phyloP scores from a whole-genome alignment of 2,329 filamentous ascomycete genomes.

The Aspergillus sp. region DNA sequence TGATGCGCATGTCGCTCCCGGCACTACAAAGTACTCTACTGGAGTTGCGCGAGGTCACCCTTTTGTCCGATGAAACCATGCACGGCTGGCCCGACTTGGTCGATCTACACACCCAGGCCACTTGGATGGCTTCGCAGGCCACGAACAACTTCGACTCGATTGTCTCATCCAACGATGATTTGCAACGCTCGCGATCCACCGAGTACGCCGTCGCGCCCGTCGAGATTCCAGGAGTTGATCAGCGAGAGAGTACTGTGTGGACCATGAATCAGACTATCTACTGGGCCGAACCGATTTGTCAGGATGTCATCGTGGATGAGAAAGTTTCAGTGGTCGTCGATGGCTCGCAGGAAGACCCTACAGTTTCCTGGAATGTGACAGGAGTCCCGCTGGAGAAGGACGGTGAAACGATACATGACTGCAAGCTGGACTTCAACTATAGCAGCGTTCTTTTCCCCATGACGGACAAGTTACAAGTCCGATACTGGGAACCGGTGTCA shows the following conservation, averaged over 20 bases:
- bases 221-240: slow-evolving; percentile 20
- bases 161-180: slow-evolving; percentile 10
- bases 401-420: slow-evolving; percentile 10
- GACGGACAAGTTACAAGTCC: slow-evolving; percentile 26
- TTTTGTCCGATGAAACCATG: slow-evolving; percentile 15
- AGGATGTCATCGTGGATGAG: slow-evolving; percentile 13
- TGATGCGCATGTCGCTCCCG: slow-evolving; percentile 27
- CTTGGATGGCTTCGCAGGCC: slow-evolving; percentile 24
- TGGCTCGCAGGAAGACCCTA: slow-evolving; percentile 9
- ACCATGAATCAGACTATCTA: slow-evolving; percentile 27
- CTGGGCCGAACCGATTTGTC: slow-evolving; percentile 22
- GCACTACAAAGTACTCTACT: slow-evolving; percentile 27
- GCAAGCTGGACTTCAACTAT: slow-evolving; percentile 24
- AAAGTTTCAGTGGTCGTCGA: slow-evolving; percentile 17
- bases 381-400: slow-evolving; percentile 16
- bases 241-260: slow-evolving; percentile 22
- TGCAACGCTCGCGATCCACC: slow-evolving; percentile 20
- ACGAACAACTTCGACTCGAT: slow-evolving; percentile 17
- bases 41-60: slow-evolving; percentile 23
- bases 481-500: slow-evolving; percentile 29
- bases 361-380: slow-evolving; percentile 22
- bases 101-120: slow-evolving; percentile 21
- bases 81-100: slow-evolving; percentile 24
- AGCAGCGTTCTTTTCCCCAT: slow-evolving; percentile 21
- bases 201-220: slow-evolving; percentile 27